phyloP scores from a whole-genome alignment of 306 rosid species.

The Arachis hypogaea region DNA sequence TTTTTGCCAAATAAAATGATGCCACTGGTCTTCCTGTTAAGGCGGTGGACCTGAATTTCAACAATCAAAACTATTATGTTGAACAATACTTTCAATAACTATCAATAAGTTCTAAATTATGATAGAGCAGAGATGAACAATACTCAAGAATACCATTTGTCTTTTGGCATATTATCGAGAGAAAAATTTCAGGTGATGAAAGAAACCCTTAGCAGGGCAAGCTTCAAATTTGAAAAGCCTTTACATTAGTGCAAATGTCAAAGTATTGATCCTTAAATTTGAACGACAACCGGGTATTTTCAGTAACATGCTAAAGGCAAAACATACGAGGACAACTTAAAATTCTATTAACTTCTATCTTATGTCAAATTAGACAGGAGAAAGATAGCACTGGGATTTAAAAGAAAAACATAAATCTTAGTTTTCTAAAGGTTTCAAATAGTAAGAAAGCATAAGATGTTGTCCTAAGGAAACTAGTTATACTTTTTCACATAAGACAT shows the following conservation, averaged over 20 bases:
- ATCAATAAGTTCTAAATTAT: slow-evolving; percentile 21
- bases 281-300: not conserved
- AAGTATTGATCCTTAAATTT: slow-evolving; percentile 15
- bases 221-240: slow-evolving; percentile 19
- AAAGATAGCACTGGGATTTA: no score
- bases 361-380: no score
- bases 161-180: not conserved
- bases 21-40: slow-evolving; percentile 92
- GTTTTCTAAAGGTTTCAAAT: no score
- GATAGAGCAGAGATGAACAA: slow-evolving; percentile 19
- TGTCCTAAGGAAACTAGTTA: no score
- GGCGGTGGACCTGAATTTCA: slow-evolving; percentile 77
- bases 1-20: slow-evolving; percentile 81
- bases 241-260: not conserved
- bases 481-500: no score
- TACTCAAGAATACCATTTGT: not conserved
- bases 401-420: no score
- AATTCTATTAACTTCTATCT: no score
- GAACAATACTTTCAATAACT: slow-evolving; percentile 9
- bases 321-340: not conserved
- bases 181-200: slow-evolving; percentile 11
- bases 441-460: no score
- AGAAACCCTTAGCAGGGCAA: slow-evolving; percentile 17
- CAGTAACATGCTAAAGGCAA: not conserved
- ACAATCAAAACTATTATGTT: not conserved